These are phyloP conservation scores for Kurtzmaniella quercitrusa DNA, from an alignment of 1,139 yeast genomes.

Conservation along the genomic window DNA sequence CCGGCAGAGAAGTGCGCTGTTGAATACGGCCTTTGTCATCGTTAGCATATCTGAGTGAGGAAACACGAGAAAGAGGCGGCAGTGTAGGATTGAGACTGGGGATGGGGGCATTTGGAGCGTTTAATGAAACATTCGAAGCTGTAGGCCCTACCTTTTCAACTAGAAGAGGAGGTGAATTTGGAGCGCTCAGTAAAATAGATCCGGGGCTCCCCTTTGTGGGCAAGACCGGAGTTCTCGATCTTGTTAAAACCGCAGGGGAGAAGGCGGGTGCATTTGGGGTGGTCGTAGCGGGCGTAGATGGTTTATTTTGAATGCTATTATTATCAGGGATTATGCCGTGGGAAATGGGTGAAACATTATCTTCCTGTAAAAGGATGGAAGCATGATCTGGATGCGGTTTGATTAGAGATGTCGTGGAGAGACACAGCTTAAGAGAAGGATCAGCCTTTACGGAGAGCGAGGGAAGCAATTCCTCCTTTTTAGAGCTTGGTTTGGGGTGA, in stretches of 20 bases:
- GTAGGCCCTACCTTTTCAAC: not conserved
- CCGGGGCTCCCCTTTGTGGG: constrained; percentile 4
- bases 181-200: constrained; percentile 8
- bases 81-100: constrained; percentile 2
- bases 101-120: not conserved
- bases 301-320: not conserved
- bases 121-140: not conserved
- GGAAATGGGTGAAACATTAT: constrained; percentile 20
- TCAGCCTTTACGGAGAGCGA: constrained; percentile 18
- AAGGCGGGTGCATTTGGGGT: not conserved
- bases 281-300: constrained; percentile 4
- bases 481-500: constrained; percentile 5
- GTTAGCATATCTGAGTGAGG: constrained; percentile 14
- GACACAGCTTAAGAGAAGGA: constrained; percentile 22
- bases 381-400: constrained; percentile 15
- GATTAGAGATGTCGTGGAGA: constrained; percentile 13
- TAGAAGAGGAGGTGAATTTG: constrained; percentile 7
- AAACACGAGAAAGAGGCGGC: constrained; percentile 10
- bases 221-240: not conserved
- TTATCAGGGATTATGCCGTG: constrained; percentile 16
- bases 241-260: not conserved
- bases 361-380: constrained; percentile 16
- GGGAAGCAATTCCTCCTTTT: constrained; percentile 7
- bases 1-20: constrained; percentile 5
- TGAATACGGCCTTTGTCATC: constrained; percentile 13